Base-by-base conservation (phyloP, 2,329 filamentous ascomycete species). In the Penicillium sp. region DNA sequence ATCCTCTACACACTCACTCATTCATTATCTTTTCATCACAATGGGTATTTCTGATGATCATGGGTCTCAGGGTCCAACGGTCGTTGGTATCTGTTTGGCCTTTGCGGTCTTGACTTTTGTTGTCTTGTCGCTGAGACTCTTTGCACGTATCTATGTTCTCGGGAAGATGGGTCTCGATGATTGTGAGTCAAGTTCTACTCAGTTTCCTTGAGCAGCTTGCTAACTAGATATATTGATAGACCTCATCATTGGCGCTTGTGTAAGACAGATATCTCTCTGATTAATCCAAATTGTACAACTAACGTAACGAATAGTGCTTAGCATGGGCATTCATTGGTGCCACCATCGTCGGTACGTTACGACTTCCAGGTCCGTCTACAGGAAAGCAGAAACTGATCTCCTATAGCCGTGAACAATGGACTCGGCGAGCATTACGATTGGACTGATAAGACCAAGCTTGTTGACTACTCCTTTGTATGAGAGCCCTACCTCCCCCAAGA, bases 51-150 rank as follows among this genome's bases (percentile, higher is more conserved):
- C 63, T 44, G 61, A 54, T 35, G 37, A 53, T 42, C 28, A 70
- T 54, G 72, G 75, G n/a, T 71, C 75, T 13, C 74, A 76, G 45
- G 76, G 75, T 10, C 75, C 74, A 15, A 68, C 71, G 9, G 75
- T 79, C 35, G 62, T 68, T 24, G 74, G 73, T 22, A 69, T 80
- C 47, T 68, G 72, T 30, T 69, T 80, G 53, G 68, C 73, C 15
- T 81, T 81, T 64, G 76, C 76, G 8, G 62, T 75, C 13, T 60
- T 80, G 8, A 78, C 78, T 8, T 72, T 75, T 26, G 50, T 81
- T 24, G 75, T 79, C 17, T 67, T 82, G 28, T 55, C 57, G 33
- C 67, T 81, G 33, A 71, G 80, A 22, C 63, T 81, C 9, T 81
- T 77, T 65, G 74, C 79, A 24, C 74, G 80, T 5, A 60, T 80